Conservation (phyloP, 2,329 filamentous ascomycete genomes). For the Cryphonectria radicalis region DNA sequence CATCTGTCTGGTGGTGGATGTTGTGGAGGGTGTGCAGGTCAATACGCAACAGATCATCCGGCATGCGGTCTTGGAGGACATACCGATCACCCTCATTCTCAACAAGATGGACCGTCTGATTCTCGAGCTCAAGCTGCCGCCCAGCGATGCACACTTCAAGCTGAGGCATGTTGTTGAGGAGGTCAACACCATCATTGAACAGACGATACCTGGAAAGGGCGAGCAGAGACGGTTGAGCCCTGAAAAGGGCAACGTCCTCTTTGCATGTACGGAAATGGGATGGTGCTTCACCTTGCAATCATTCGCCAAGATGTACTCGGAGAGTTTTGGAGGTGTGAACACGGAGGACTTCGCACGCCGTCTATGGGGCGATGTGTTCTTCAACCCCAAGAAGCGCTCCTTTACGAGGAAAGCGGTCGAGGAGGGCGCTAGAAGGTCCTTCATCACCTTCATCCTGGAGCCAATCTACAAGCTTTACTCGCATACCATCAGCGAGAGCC, state of each 20-base stretch:
- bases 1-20: conserved; percentile 90
- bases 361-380: conserved; percentile 97
- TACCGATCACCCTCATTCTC: conserved; percentile 87
- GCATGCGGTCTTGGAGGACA: conserved; percentile 86
- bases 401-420: conserved; percentile 90
- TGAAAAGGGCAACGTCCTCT: conserved; percentile 97
- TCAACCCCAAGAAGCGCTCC: conserved; percentile 85
- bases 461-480: conserved; percentile 98
- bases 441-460: conserved; percentile 93
- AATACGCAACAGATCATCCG: conserved; percentile 98
- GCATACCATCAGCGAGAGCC: conserved; percentile 89
- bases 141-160: conserved; percentile 97
- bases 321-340: conserved; percentile 83
- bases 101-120: conserved; percentile 98
- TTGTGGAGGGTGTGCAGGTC: conserved; percentile 97
- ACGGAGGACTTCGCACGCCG: conserved; percentile 80
- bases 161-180: conserved; percentile 98
- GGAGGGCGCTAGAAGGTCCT: conserved; percentile 79
- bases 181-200: conserved; percentile 94
- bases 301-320: conserved; percentile 95
- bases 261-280: conserved; percentile 88
- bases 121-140: conserved; percentile 89
- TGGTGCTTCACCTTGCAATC: conserved; percentile 97
- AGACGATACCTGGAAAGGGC: conserved; percentile 79
- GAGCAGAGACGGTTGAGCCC: conserved; percentile 83